These are phyloP conservation scores for Phytopythium helicoides DNA, from an alignment of 352 stramenopile species.

Conservation along the genomic window DNA sequence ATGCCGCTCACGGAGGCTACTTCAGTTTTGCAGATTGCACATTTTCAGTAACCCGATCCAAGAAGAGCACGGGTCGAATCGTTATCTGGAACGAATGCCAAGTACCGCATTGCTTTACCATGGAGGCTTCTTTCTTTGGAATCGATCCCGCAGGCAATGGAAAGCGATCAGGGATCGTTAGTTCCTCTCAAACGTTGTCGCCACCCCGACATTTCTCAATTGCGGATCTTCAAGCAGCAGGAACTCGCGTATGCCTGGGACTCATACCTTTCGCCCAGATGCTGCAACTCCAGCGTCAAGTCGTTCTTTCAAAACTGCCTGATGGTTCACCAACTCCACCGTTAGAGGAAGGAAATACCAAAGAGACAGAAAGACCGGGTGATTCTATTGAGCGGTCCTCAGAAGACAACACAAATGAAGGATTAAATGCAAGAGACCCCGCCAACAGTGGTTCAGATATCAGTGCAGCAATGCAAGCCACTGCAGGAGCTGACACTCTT, in stretches of 20 bases:
- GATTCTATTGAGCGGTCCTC: no score
- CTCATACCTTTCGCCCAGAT: slow-evolving; percentile 63
- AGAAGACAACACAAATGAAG: no score
- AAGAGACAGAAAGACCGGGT: no score
- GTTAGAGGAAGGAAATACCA: no score
- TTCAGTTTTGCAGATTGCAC: slow-evolving; percentile 71
- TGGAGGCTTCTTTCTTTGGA: slow-evolving; percentile 78
- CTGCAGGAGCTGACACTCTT: no score
- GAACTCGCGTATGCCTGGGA: slow-evolving; percentile 49
- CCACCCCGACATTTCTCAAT: slow-evolving; percentile 46
- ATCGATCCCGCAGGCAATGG: slow-evolving; percentile 18
- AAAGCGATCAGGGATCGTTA: not conserved
- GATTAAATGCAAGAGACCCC: no score
- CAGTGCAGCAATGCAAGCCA: no score
- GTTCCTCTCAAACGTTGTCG: not conserved
- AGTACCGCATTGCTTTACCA: slow-evolving; percentile 76
- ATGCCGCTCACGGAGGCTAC: slow-evolving; percentile 36
- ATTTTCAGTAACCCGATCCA: slow-evolving; percentile 61
- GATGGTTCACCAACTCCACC: not conserved
- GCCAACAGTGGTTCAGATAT: no score
- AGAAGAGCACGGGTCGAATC: slow-evolving; percentile 61
- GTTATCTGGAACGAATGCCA: slow-evolving; percentile 62
- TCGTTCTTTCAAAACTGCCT: no score
- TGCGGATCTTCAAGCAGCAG: slow-evolving; percentile 47
- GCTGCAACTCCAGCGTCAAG: slow-evolving; percentile 33